Base-by-base conservation (phyloP, 1,139 yeast genomes). In the Geotrichum phurueaensis region DNA sequence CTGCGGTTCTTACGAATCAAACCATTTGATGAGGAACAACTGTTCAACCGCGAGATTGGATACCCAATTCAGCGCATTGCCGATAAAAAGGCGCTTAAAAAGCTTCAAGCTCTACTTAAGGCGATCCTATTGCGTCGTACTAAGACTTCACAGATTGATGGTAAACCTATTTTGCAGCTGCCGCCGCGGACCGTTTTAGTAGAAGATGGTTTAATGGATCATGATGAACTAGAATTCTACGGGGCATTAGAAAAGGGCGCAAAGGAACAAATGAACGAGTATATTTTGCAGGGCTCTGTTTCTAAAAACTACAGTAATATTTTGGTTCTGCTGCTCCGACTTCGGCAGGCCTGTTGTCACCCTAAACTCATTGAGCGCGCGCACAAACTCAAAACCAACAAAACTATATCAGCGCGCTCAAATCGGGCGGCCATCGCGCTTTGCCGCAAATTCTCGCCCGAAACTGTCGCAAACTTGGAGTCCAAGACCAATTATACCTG, bases 261-360 rank as follows among this genome's bases (percentile, higher is more conserved):
- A 52, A 84, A 84, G 60, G 75, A 74, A 54, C 76, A 81, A 59
- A 95, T 95, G 1, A 76, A 78, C 64, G 78, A 75, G 63, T 75
- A 84, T 65, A 72, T 86, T 69, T 67, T 71, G n/a, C 68, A 73
- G 1, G 70, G 73, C 13, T 64, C 68, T 1, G 65, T 69, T 5
- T 70, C 67, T 1, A 68, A 66, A 51, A 75, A 79, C 57, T 84
- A 83, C 68, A 80, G 87, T 5, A 81, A 81, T 62, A 85, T 90
- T 61, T 80, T 94, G 67, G 85, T 91, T 0, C 75, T 92, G 68
- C 78, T 94, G 63, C 75, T 94, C 56, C 80, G 98, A 58, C 78
- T 94, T 68, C 80, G 99, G 63, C 98, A 94, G 74, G 95, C 97
- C 1, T 89, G 97, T 70, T 86, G 92, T 68, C 99, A 94, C 72